Evolutionary conservation across 352 stramenopile genomes (phyloP).

Genomic region (Pythium volutum): DNA sequence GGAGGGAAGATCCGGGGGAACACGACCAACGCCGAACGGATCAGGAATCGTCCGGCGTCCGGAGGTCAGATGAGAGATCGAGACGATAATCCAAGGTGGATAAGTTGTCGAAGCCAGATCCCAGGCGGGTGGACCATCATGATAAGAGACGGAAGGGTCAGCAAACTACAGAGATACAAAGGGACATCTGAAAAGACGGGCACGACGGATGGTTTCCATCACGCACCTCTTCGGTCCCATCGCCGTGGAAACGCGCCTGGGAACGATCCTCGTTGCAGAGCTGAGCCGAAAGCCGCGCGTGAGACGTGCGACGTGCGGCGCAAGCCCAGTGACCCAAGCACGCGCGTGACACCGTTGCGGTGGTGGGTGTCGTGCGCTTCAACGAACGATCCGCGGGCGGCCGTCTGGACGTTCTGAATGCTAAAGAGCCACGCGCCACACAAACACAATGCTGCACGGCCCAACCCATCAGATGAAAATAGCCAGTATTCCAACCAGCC

Average conservation of each 20-base stretch:
- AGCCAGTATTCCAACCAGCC: slow-evolving; percentile 9
- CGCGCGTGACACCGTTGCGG: not conserved
- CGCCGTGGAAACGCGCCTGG: not conserved
- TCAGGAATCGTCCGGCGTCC: no score
- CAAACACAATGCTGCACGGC: not conserved
- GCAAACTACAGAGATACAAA: not conserved
- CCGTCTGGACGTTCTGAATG: not conserved
- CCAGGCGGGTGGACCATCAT: not conserved
- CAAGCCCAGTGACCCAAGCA: not conserved
- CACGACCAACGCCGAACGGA: no score
- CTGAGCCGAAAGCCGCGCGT: not conserved
- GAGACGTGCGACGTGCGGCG: no score
- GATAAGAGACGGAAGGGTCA: not conserved
- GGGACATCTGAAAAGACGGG: not conserved
- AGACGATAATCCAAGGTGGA: not conserved
- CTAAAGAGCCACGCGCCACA: not conserved
- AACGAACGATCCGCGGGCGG: no score
- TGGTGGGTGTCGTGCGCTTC: no score
- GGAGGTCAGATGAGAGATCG: not conserved
- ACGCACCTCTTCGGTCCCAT: slow-evolving; percentile 51
- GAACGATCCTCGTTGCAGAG: not conserved
- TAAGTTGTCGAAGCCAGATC: no score
- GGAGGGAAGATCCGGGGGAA: not conserved
- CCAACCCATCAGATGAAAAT: slow-evolving; percentile 16
- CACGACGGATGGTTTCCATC: not conserved